Conservation (phyloP, 2,329 filamentous ascomycete genomes). For the Phyllosticta capitalensis region DNA sequence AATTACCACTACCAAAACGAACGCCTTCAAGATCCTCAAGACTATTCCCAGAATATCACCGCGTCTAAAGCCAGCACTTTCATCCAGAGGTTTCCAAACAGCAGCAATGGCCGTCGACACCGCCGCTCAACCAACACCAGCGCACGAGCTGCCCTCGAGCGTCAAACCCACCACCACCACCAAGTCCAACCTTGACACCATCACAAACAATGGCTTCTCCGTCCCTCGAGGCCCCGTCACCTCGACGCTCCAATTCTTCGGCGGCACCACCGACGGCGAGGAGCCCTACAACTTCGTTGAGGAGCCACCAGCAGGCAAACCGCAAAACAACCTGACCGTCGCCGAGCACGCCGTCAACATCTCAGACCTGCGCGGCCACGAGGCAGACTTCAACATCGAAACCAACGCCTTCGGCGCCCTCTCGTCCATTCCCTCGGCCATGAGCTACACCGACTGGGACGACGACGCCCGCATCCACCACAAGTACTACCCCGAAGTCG, state of each 20-base stretch:
- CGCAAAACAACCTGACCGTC: slow-evolving; percentile 54
- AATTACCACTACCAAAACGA: background rate
- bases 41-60: background rate
- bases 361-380: slow-evolving; percentile 63
- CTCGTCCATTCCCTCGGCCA: slow-evolving; percentile 45
- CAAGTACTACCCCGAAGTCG: slow-evolving; percentile 79
- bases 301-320: slow-evolving; percentile 48
- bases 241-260: slow-evolving; percentile 57
- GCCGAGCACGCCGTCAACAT: slow-evolving; percentile 46
- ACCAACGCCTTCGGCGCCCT: slow-evolving; percentile 65
- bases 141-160: slow-evolving; percentile 29
- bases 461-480: slow-evolving; percentile 59
- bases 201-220: slow-evolving; percentile 17
- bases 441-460: slow-evolving; percentile 44
- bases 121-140: slow-evolving; percentile 31
- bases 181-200: slow-evolving; percentile 19
- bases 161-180: slow-evolving; percentile 19
- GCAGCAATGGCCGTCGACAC: slow-evolving; percentile 33
- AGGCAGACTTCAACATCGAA: slow-evolving; percentile 58
- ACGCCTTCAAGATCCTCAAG: background rate
- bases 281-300: slow-evolving; percentile 60
- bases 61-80: background rate
- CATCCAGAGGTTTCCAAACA: background rate
- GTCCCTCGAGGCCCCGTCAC: slow-evolving; percentile 52
- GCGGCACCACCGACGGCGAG: slow-evolving; percentile 49